Conservation (phyloP, 805 yeast genomes). For the Cyberlindnera subsufficiens region DNA sequence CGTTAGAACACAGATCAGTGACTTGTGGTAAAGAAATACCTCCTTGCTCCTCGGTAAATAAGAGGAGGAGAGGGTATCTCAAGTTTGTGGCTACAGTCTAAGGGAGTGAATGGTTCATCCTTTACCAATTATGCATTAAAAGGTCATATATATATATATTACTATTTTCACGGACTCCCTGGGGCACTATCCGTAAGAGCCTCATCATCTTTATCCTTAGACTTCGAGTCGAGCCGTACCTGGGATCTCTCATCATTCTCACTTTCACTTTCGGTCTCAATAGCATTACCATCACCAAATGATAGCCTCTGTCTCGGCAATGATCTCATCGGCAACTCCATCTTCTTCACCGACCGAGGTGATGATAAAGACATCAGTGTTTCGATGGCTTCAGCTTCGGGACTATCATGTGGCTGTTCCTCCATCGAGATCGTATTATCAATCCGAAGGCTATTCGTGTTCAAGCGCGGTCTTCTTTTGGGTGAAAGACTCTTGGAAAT, state of each 20-base stretch:
- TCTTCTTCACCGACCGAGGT: slow-evolving; percentile 9
- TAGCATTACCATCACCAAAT: slow-evolving; percentile 17
- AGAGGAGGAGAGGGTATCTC: too few species aligned
- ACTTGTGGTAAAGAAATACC: too few species aligned
- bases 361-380: slow-evolving; percentile 34
- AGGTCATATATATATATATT: too few species aligned
- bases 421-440: slow-evolving; percentile 3
- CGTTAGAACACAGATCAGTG: too few species aligned
- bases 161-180: background rate
- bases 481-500: slow-evolving; percentile 28
- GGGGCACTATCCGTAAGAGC: slow-evolving; percentile 1
- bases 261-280: slow-evolving; percentile 15
- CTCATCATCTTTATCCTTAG: slow-evolving; percentile 14
- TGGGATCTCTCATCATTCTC: background rate
- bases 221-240: background rate
- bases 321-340: background rate
- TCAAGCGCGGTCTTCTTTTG: slow-evolving; percentile 11
- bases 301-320: slow-evolving; percentile 19
- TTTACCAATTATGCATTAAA: too few species aligned
- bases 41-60: too few species aligned
- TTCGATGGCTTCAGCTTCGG: slow-evolving; percentile 36
- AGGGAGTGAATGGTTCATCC: too few species aligned
- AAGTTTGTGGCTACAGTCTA: too few species aligned
- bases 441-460: background rate
- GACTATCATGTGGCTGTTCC: slow-evolving; percentile 12